These are phyloP conservation scores for Elongisporangium senticosum DNA, from an alignment of 352 stramenopile species.

Conservation along the genomic window DNA sequence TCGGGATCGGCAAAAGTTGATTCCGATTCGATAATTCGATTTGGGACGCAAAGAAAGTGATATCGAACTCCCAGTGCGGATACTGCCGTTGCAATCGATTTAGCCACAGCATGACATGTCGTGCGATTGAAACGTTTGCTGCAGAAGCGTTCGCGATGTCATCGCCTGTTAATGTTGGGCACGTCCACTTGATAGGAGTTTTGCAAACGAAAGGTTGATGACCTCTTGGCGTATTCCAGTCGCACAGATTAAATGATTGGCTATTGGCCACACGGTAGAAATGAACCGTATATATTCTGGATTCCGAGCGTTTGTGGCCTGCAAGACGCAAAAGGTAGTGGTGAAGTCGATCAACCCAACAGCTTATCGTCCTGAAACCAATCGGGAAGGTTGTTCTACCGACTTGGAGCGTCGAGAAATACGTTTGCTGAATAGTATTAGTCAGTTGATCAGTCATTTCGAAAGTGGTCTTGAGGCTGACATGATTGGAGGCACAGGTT, in stretches of 20 bases:
- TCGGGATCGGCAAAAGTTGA: too few relatives aligned
- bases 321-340: conserved; percentile 24
- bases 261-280: neutral
- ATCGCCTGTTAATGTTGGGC: conserved; percentile 11
- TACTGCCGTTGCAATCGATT: too few relatives aligned
- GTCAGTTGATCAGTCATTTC: conserved; percentile 28
- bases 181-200: conserved; percentile 12
- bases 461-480: conserved; percentile 20
- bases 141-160: neutral
- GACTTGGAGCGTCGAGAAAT: neutral
- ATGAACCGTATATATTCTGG: too few relatives aligned
- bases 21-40: too few relatives aligned
- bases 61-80: too few relatives aligned
- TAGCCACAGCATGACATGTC: too few relatives aligned
- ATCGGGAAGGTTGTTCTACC: neutral
- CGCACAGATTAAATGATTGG: neutral
- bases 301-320: conserved; percentile 6
- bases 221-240: conserved; percentile 5
- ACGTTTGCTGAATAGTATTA: conserved; percentile 1
- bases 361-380: neutral
- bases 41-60: too few relatives aligned
- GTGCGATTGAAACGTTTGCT: too few relatives aligned
- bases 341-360: conserved; percentile 37
- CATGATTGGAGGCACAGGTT: conserved; percentile 4
- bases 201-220: neutral